A percentile compares a stretch with the other conserved stretches of the same genome.
phyloP scores from a whole-genome alignment of 1,284 basidiomycete species.

The Sanguinoderma infundibulare region DNA sequence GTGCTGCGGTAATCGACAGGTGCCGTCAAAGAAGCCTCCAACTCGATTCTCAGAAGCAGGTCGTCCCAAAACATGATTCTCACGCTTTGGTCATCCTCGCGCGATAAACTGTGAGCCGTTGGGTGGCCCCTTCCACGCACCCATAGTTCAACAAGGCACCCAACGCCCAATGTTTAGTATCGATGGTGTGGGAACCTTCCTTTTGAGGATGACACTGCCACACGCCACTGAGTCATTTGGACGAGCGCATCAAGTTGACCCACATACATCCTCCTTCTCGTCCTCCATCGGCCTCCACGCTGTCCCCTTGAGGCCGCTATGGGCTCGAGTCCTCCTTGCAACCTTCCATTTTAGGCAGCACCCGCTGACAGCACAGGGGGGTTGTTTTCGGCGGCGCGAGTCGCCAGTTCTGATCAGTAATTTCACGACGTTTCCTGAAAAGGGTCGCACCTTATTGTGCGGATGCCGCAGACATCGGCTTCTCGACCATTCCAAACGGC shows the following conservation, averaged over 20 bases:
- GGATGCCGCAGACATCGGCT: not conserved
- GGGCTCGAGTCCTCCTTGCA: not conserved
- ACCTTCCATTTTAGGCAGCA: not conserved
- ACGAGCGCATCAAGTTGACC: not conserved
- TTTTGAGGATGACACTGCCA: not conserved
- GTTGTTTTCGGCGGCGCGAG: not conserved
- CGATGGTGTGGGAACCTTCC: not conserved
- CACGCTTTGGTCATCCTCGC: too few species aligned
- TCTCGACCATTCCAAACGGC: not conserved
- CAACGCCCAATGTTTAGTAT: too few species aligned
- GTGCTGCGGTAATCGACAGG: not conserved
- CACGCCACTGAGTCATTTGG: not conserved
- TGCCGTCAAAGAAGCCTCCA: not conserved
- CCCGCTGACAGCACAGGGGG: not conserved
- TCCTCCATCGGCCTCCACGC: not conserved
- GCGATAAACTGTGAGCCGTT: too few species aligned
- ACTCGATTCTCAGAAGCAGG: not conserved
- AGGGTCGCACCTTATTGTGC: not conserved
- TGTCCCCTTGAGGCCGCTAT: not conserved
- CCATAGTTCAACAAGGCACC: too few species aligned
- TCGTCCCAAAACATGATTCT: too few species aligned
- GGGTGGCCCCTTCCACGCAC: too few species aligned
- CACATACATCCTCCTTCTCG: not conserved
- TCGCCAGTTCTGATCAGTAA: not conserved
- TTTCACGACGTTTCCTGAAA: not conserved